phyloP scores from a whole-genome alignment of 345 rosid species.

The Brassica nigra region DNA sequence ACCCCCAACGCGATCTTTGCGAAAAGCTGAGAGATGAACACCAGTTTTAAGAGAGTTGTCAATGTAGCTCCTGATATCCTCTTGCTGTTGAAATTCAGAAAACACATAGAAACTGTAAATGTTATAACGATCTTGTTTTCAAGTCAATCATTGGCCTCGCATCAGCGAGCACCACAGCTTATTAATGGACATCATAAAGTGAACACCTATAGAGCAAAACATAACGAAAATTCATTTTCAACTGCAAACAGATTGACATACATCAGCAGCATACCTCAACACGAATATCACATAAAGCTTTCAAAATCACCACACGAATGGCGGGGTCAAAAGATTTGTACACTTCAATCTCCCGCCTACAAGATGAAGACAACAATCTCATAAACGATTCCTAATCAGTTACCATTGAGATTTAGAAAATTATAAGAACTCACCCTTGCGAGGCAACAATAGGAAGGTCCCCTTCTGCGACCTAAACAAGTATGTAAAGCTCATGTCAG shows the following conservation, averaged over 20 bases:
- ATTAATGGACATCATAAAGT: conserved; percentile 2
- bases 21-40: conserved; percentile 73
- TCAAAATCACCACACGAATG: conserved; percentile 91
- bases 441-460: conserved; percentile 94
- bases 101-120: conserved; percentile 12
- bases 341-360: conserved; percentile 75
- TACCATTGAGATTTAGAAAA: conserved; percentile 22
- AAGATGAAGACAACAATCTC: conserved; percentile 38
- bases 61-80: conserved; percentile 85
- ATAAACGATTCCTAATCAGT: conserved; percentile 22
- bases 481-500: conserved; percentile 38
- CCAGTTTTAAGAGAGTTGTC: conserved; percentile 90
- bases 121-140: conserved; percentile 8
- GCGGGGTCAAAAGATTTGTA: conserved; percentile 93
- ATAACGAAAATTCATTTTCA: conserved; percentile 10
- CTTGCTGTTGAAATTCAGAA: conserved; percentile 72
- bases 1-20: conserved; percentile 94
- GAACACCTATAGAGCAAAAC: conserved; percentile 5
- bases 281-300: conserved; percentile 96
- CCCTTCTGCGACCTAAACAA: conserved; percentile 91
- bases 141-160: conserved; percentile 37
- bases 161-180: conserved; percentile 58
- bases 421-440: conserved; percentile 76
- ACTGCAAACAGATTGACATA: background rate
- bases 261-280: conserved; percentile 67